Evolutionary conservation across 441 rosid genomes (phyloP), one percentile per base, ranked within the genome.

Genomic region (Erodium moschatum): DNA sequence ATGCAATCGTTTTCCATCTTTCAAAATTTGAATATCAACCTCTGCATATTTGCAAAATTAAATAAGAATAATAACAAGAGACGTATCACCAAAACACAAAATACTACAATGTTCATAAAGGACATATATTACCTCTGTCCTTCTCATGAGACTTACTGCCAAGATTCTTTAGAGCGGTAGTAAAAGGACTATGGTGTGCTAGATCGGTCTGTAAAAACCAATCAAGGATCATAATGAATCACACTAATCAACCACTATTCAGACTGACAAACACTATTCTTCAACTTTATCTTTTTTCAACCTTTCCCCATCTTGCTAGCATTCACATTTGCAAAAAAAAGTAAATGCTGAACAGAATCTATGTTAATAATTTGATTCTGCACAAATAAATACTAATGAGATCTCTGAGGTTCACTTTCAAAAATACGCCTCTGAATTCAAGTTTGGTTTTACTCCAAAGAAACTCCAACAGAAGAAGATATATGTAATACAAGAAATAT

Each of bases 151-250:
- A 50, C 75, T 69, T 81, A 67, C 50, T 52, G 20, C 88, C 84
- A 16, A 83, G 77, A 70, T 74, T 80, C 79, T 73, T 83, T 71
- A 86, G 80, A 72, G 86, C 80, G 35, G 9, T 58, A n/a, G 88
- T 76, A 24, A 83, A 86, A 8, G 75, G 76, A 72, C 69, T 79
- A 15, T 78, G 78, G 38, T 72, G 82, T 12, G 86, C 84, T 64
- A 86, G 73, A 78, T 86, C 86, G 7, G 86, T 85, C 91, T 85
- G 82, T 61, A 6, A 27, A 64, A 64, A 12, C 12, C 42, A 64
- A 33, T 13, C 10, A 38, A 38, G 42, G 42, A 38, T 38, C 42
- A 5, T 38, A 38, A 38, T 38, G 42, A 38, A 38, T 38, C 42
- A 38, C 0, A 38, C 42, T 38, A 38, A 38, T 38, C 42, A 38